Evolutionary conservation across 768 basidiomycete genomes (phyloP).

Genomic region (Mycena galopus): DNA sequence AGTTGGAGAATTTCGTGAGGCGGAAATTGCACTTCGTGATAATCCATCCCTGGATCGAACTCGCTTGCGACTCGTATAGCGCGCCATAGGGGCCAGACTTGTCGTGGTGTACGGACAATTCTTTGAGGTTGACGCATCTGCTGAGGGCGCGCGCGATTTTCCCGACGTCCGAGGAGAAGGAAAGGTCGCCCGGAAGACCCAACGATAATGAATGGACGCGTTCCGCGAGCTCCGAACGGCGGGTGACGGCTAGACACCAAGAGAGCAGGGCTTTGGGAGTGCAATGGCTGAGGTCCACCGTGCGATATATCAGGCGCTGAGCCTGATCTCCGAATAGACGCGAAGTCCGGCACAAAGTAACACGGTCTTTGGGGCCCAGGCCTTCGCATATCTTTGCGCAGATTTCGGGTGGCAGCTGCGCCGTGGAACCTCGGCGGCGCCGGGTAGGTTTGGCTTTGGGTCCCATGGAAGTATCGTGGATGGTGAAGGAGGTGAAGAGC

Average conservation of each 20-base stretch:
- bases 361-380: slow-evolving; percentile 10
- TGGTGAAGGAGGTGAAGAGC: too few relatives aligned
- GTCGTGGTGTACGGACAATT: slow-evolving; percentile 6
- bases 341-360: slow-evolving; percentile 26
- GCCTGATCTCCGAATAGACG: slow-evolving; percentile 23
- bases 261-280: slow-evolving; percentile 1
- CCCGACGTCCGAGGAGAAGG: slow-evolving; percentile 11
- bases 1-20: slow-evolving; percentile 30
- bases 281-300: slow-evolving; percentile 18
- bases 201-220: slow-evolving; percentile 12
- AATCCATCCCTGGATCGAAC: slow-evolving; percentile 27
- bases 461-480: too few relatives aligned
- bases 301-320: slow-evolving; percentile 21
- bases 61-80: neutral
- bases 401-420: slow-evolving; percentile 21
- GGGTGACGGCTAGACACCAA: slow-evolving; percentile 24
- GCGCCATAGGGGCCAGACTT: neutral
- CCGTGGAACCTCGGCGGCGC: slow-evolving; percentile 2
- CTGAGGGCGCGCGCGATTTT: slow-evolving; percentile 25
- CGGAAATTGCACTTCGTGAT: slow-evolving; percentile 26
- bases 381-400: slow-evolving; percentile 20
- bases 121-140: slow-evolving; percentile 28
- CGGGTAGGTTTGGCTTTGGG: slow-evolving; percentile 1
- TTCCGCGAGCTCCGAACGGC: slow-evolving; percentile 18
- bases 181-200: slow-evolving; percentile 6